Percentiles rank a stretch among this genome's conserved stretches.
These are phyloP conservation scores for Kwoniella botswanensis DNA, from an alignment of 768 basidiomycete species.

Conservation along the genomic window DNA sequence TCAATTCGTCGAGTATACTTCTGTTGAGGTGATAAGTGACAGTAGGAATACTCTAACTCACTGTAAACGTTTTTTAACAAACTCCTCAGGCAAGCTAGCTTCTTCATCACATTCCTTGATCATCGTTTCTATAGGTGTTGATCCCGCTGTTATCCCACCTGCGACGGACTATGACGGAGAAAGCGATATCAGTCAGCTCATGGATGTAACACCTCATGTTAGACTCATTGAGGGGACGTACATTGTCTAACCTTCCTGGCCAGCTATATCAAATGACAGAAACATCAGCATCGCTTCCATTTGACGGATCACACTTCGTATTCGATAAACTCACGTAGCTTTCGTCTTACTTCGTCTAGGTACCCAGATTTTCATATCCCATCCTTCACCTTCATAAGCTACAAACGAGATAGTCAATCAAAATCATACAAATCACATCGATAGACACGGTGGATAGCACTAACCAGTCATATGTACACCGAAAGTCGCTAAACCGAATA, in stretches of 20 bases:
- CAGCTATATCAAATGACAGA: slow-evolving; percentile 60
- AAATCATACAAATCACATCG: neutral
- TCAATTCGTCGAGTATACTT: neutral
- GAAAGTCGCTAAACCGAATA: slow-evolving; percentile 89
- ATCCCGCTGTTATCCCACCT: slow-evolving; percentile 86
- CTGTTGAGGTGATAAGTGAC: neutral
- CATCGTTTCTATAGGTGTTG: slow-evolving; percentile 71
- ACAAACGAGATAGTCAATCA: slow-evolving; percentile 1
- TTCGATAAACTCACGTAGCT: slow-evolving; percentile 69
- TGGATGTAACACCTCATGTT: neutral
- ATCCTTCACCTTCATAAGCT: slow-evolving; percentile 56
- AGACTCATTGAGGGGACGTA: slow-evolving; percentile 19
- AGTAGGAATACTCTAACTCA: slow-evolving; percentile 17
- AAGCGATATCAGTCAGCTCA: neutral
- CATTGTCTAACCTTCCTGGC: slow-evolving; percentile 85
- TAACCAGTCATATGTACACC: slow-evolving; percentile 83
- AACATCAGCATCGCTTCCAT: slow-evolving; percentile 43
- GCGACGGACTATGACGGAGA: slow-evolving; percentile 60
- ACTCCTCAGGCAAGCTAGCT: slow-evolving; percentile 73
- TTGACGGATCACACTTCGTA: neutral
- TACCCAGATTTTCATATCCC: slow-evolving; percentile 74
- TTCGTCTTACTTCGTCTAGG: slow-evolving; percentile 85
- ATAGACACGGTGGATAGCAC: neutral
- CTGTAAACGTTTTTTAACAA: slow-evolving; percentile 68
- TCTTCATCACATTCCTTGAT: slow-evolving; percentile 95